Conservation (phyloP, 768 basidiomycete genomes). For the Cystobasidium ongulense region DNA sequence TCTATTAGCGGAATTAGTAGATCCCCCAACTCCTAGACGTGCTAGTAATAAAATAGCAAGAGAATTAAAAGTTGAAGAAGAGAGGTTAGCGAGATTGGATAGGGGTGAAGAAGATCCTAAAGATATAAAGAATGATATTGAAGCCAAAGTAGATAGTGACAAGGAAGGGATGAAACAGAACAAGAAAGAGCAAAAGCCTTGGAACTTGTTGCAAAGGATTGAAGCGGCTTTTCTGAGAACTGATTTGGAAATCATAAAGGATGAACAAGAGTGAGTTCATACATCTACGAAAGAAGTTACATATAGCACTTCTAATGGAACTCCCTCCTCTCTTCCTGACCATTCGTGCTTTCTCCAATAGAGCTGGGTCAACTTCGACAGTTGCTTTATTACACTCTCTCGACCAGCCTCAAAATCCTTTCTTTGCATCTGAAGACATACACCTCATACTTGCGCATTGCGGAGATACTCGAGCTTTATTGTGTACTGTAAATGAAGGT, state of each 20-base stretch:
- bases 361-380: slow-evolving; percentile 74
- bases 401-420: slow-evolving; percentile 67
- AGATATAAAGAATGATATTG: neutral
- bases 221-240: slow-evolving; percentile 27
- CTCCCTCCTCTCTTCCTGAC: neutral
- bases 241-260: slow-evolving; percentile 37
- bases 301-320: neutral
- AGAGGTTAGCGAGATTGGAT: slow-evolving; percentile 22
- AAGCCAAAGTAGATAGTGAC: neutral
- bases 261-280: slow-evolving; percentile 18
- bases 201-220: slow-evolving; percentile 22
- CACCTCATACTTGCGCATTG: slow-evolving; percentile 84
- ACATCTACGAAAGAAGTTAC: neutral
- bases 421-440: slow-evolving; percentile 67
- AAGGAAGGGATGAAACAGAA: neutral
- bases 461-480: slow-evolving; percentile 80
- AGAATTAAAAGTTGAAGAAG: slow-evolving; percentile 17
- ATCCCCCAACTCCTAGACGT: slow-evolving; percentile 14
- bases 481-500: slow-evolving; percentile 67
- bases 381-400: slow-evolving; percentile 84
- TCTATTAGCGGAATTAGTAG: slow-evolving; percentile 1
- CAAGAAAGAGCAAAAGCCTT: neutral
- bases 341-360: slow-evolving; percentile 4
- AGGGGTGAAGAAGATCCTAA: slow-evolving; percentile 7
- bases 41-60: slow-evolving; percentile 20